These are phyloP conservation scores for Arthrocladium fulminans DNA, from an alignment of 2,329 filamentous ascomycete genomes.

Conservation along the genomic window DNA sequence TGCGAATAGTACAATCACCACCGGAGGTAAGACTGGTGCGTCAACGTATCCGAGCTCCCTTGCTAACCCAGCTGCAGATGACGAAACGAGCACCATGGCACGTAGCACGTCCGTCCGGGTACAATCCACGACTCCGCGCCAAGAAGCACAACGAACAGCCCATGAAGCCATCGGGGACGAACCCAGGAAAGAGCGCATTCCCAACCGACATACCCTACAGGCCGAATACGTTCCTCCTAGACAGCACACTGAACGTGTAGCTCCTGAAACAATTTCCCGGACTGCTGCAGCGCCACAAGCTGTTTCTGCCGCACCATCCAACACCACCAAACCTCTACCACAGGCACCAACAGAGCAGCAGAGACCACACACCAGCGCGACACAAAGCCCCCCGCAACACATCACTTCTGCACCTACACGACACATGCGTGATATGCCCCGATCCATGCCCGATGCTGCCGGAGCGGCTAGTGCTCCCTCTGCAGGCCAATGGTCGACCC, in stretches of 20 bases:
- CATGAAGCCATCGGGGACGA: slow-evolving; percentile 27
- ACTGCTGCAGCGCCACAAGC: slow-evolving; percentile 7
- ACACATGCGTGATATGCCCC: slow-evolving; percentile 43
- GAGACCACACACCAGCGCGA: neutral
- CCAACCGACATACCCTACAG: slow-evolving; percentile 89
- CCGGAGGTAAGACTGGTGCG: slow-evolving; percentile 36
- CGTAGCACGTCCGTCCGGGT: slow-evolving; percentile 91
- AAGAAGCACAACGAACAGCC: slow-evolving; percentile 40
- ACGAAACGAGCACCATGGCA: slow-evolving; percentile 56
- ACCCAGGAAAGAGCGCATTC: slow-evolving; percentile 48
- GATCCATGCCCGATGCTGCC: slow-evolving; percentile 51
- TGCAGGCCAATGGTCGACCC: slow-evolving; percentile 31
- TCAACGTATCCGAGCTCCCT: slow-evolving; percentile 5
- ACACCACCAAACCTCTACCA: slow-evolving; percentile 47
- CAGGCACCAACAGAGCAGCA: slow-evolving; percentile 28
- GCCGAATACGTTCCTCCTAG: slow-evolving; percentile 93
- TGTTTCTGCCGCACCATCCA: slow-evolving; percentile 17
- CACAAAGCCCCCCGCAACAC: slow-evolving; percentile 3
- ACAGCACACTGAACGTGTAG: slow-evolving; percentile 67
- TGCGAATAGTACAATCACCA: slow-evolving; percentile 63
- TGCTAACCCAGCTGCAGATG: slow-evolving; percentile 27
- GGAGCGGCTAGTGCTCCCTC: slow-evolving; percentile 29
- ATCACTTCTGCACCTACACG: slow-evolving; percentile 27
- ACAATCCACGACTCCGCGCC: slow-evolving; percentile 57
- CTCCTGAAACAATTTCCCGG: slow-evolving; percentile 3